Evolutionary conservation across 495 filamentous ascomycete genomes (phyloP).

Genomic region (Massariosphaeria phaeospora): DNA sequence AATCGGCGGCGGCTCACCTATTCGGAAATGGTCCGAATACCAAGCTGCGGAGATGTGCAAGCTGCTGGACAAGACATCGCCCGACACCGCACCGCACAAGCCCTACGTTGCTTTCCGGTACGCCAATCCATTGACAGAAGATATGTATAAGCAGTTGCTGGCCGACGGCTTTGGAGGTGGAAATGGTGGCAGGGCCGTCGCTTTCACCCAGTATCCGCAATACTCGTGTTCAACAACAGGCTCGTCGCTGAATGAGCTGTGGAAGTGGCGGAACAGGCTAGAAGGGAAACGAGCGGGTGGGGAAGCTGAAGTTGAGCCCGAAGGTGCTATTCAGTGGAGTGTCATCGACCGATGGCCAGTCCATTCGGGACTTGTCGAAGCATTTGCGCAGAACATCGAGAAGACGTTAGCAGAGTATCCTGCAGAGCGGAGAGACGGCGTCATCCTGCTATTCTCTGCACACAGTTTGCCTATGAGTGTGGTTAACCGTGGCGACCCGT

Average conservation of each 20-base stretch:
- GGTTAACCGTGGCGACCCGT: constrained; percentile 91
- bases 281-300: constrained; percentile 65
- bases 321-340: constrained; percentile 84
- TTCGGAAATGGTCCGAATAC: constrained; percentile 94
- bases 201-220: constrained; percentile 98
- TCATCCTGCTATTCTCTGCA: constrained; percentile 87
- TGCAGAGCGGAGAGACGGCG: constrained; percentile 65
- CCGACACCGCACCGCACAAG: constrained; percentile 92
- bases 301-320: constrained; percentile 46
- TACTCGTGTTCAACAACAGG: constrained; percentile 99
- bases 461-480: constrained; percentile 97
- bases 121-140: constrained; percentile 87
- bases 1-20: constrained; percentile 94
- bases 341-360: constrained; percentile 97
- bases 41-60: constrained; percentile 95
- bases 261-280: constrained; percentile 87
- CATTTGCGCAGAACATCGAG: constrained; percentile 87
- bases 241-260: constrained; percentile 91
- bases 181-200: constrained; percentile 83
- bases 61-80: constrained; percentile 80
- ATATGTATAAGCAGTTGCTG: constrained; percentile 76
- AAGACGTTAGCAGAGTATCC: constrained; percentile 76
- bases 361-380: constrained; percentile 83
- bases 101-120: constrained; percentile 99
- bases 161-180: constrained; percentile 85